Conservation (phyloP, 2,329 filamentous ascomycete genomes). For the Beauveria asiatica region DNA sequence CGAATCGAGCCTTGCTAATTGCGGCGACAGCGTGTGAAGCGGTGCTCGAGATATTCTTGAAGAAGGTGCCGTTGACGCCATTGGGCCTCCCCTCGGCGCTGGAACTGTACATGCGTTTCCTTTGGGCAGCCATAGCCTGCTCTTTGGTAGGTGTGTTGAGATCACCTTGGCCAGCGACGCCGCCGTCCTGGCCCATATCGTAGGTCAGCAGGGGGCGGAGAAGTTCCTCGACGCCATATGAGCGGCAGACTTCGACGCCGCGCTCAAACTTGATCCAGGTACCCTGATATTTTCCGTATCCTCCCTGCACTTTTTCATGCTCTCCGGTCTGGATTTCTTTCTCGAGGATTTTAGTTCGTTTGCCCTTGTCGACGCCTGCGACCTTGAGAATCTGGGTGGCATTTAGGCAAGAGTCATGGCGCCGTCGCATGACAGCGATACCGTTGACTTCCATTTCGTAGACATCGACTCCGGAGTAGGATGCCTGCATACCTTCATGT, state of each 20-base stretch:
- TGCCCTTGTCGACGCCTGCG: conserved; percentile 93
- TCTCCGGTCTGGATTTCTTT: conserved; percentile 95
- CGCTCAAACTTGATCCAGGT: conserved; percentile 96
- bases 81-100: conserved; percentile 57
- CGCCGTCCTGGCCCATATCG: conserved; percentile 70
- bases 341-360: conserved; percentile 93
- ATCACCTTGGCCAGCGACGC: conserved; percentile 60
- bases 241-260: conserved; percentile 82
- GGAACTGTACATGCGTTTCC: conserved; percentile 81
- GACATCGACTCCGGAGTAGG: conserved; percentile 91
- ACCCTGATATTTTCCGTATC: conserved; percentile 97
- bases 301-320: conserved; percentile 97
- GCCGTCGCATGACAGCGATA: conserved; percentile 89
- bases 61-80: conserved; percentile 76
- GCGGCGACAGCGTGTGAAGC: conserved; percentile 90
- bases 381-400: conserved; percentile 98
- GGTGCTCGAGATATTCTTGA: conserved; percentile 91
- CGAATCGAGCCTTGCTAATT: conserved; percentile 91
- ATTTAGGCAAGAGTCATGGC: conserved; percentile 93
- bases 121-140: conserved; percentile 91
- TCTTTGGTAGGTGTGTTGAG: conserved; percentile 97
- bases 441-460: conserved; percentile 98
- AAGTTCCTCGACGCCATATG: conserved; percentile 68
- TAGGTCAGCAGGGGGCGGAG: conserved; percentile 69
- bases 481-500: conserved; percentile 43